These are phyloP conservation scores for Colletotrichum sojae DNA, from an alignment of 2,329 filamentous ascomycete species.

Conservation along the genomic window DNA sequence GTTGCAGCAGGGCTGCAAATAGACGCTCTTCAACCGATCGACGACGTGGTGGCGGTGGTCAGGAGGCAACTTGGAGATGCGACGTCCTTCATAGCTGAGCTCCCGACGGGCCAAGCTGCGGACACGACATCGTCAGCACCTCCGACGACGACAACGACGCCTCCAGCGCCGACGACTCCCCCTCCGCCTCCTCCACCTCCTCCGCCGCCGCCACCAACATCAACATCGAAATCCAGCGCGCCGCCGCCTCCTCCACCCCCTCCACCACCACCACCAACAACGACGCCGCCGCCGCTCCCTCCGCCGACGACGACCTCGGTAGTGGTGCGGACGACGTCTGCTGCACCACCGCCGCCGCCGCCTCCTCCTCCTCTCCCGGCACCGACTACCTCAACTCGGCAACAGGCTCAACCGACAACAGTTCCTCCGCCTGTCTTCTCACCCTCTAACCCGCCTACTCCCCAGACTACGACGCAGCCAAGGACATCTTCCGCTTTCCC, in stretches of 20 bases:
- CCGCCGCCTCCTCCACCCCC: slow-evolving; percentile 22
- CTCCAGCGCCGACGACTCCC: background rate
- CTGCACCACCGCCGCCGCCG: slow-evolving; percentile 2
- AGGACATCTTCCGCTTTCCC: background rate
- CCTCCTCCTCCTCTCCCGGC: background rate
- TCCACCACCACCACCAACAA: slow-evolving; percentile 6
- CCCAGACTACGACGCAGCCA: background rate
- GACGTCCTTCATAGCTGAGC: slow-evolving; percentile 32
- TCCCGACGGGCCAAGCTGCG: slow-evolving; percentile 25
- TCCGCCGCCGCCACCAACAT: slow-evolving; percentile 1
- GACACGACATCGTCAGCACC: background rate
- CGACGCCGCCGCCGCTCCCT: background rate
- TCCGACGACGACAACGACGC: background rate
- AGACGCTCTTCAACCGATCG: background rate
- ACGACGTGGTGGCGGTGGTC: background rate
- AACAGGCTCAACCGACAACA: slow-evolving; percentile 2
- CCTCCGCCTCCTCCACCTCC: slow-evolving; percentile 12
- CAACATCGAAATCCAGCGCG: slow-evolving; percentile 8
- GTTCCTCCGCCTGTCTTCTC: slow-evolving; percentile 7
- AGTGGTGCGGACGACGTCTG: background rate
- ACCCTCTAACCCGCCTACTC: slow-evolving; percentile 1
- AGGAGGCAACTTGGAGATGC: slow-evolving; percentile 19
- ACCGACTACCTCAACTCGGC: background rate
- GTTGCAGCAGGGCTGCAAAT: slow-evolving; percentile 28
- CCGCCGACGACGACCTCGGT: background rate